phyloP scores from a whole-genome alignment of 495 filamentous ascomycete species.

The Parmelia sp. region DNA sequence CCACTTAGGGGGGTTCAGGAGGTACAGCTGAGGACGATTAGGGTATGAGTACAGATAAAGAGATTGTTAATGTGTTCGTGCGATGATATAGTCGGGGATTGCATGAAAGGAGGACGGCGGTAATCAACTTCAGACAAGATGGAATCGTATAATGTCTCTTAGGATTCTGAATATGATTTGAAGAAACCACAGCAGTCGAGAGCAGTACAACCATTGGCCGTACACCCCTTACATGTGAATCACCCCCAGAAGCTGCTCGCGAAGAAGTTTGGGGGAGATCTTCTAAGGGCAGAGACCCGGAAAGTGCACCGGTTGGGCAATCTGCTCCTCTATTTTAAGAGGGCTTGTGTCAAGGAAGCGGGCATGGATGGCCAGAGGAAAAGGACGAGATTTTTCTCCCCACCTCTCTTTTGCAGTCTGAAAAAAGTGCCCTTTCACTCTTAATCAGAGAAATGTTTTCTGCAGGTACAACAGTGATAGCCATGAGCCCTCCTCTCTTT shows the following conservation, averaged over 20 bases:
- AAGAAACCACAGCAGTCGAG: not conserved
- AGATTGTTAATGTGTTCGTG: not conserved
- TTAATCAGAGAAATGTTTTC: not conserved
- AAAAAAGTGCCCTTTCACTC: not conserved
- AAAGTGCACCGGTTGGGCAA: not conserved
- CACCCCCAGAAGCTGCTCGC: too few relatives aligned
- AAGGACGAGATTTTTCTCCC: not conserved
- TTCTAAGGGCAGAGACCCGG: not conserved
- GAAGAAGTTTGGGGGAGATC: too few relatives aligned
- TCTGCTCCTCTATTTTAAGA: too few relatives aligned
- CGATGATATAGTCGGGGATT: not conserved
- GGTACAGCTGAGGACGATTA: constrained; percentile 24
- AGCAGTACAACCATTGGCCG: too few relatives aligned
- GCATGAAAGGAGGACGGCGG: not conserved
- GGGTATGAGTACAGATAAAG: constrained; percentile 11
- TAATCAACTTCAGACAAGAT: too few relatives aligned
- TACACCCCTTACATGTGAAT: too few relatives aligned
- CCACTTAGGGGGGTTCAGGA: constrained; percentile 24
- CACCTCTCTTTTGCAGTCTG: not conserved
- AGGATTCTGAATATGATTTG: not conserved
- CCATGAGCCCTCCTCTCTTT: not conserved
- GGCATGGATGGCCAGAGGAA: not conserved
- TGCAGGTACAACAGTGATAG: not conserved
- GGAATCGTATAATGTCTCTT: not conserved
- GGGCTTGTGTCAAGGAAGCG: too few relatives aligned